A percentile compares a stretch with the other conserved stretches of the same genome.
Conservation (phyloP, 2,329 filamentous ascomycete species). For the Ophiostoma sp. region DNA sequence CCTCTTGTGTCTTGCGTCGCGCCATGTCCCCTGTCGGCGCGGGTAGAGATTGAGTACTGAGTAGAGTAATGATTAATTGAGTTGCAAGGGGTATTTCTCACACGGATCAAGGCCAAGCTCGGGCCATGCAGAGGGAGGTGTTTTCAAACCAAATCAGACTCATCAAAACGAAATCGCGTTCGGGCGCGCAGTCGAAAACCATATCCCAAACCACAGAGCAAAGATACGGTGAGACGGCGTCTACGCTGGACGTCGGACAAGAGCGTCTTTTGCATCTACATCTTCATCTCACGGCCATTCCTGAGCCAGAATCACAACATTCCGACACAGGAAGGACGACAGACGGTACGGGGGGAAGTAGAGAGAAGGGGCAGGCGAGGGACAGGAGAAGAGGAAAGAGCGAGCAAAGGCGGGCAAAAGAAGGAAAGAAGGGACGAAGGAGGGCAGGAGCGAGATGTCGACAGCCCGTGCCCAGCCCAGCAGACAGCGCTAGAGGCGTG, state of each 20-base stretch:
- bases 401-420: neutral
- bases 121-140: slow-evolving; percentile 9
- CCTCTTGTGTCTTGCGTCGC: slow-evolving; percentile 6
- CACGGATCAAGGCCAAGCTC: neutral
- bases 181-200: too few relatives aligned
- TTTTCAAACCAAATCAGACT: slow-evolving; percentile 1
- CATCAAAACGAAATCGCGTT: slow-evolving; percentile 12
- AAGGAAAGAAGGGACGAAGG: neutral
- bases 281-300: slow-evolving; percentile 8
- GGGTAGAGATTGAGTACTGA: neutral
- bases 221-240: slow-evolving; percentile 12
- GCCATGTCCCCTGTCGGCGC: slow-evolving; percentile 3
- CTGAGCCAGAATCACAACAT: neutral
- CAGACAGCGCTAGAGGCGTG: slow-evolving; percentile 14
- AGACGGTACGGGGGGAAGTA: neutral
- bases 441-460: slow-evolving; percentile 15
- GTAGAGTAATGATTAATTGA: neutral
- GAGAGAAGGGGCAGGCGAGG: slow-evolving; percentile 20
- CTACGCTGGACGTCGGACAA: neutral
- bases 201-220: neutral
- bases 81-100: slow-evolving; percentile 7
- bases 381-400: slow-evolving; percentile 17
- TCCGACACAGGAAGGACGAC: neutral
- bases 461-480: slow-evolving; percentile 13
- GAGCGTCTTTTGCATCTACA: neutral